phyloP scores from a whole-genome alignment of 345 rosid genomes.

The Gossypium mustelinum region DNA sequence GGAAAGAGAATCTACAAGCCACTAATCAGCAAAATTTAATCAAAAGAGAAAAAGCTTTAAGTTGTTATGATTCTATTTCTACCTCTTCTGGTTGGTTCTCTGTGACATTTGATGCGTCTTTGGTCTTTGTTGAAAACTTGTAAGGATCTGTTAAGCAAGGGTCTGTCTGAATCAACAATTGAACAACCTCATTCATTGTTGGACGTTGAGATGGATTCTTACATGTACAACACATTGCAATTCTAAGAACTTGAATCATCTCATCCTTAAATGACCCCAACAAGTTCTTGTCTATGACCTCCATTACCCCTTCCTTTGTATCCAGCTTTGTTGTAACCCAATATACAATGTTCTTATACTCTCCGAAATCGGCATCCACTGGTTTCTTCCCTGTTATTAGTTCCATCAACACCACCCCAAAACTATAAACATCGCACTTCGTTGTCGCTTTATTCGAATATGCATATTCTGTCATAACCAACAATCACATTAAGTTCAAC shows the following conservation, averaged over 20 bases:
- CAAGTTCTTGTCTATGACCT: conserved; percentile 59
- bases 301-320: conserved; percentile 65
- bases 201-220: conserved; percentile 63
- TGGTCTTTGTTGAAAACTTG: conserved; percentile 48
- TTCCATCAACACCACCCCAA: conserved; percentile 87
- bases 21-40: neutral
- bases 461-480: conserved; percentile 62
- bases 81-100: conserved; percentile 33
- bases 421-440: conserved; percentile 92
- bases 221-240: conserved; percentile 75
- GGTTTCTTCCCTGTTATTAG: conserved; percentile 83
- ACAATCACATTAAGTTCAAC: neutral
- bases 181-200: conserved; percentile 80
- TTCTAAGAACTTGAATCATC: conserved; percentile 64
- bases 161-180: conserved; percentile 56
- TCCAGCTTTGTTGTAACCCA: conserved; percentile 75
- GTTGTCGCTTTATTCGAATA: conserved; percentile 79
- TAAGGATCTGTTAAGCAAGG: conserved; percentile 45
- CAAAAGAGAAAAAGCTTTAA: neutral
- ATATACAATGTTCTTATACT: conserved; percentile 68
- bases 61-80: neutral
- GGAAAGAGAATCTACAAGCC: neutral
- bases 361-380: conserved; percentile 70
- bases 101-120: conserved; percentile 36
- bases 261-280: conserved; percentile 57